phyloP scores from a whole-genome alignment of 202 grass and related monocot genomes.

The Elaeis oleifera region DNA sequence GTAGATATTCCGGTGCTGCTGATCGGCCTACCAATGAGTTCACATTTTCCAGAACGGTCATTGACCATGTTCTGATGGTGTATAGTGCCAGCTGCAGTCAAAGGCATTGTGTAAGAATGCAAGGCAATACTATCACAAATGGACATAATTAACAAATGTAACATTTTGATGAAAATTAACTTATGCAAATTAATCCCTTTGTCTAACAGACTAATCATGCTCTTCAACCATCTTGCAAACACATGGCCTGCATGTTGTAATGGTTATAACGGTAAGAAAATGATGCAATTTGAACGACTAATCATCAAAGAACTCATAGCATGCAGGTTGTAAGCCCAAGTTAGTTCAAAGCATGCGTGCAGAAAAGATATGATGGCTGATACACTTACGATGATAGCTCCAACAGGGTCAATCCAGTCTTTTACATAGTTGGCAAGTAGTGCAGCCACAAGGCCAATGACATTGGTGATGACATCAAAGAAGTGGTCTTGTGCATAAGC shows the following conservation, averaged over 20 bases:
- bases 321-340: too few relatives aligned
- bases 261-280: too few relatives aligned
- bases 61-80: conserved; percentile 91
- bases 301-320: too few relatives aligned
- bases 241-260: too few relatives aligned
- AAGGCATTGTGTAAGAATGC: not conserved
- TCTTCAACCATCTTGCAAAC: too few relatives aligned
- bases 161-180: too few relatives aligned
- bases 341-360: too few relatives aligned
- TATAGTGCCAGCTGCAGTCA: conserved; percentile 70
- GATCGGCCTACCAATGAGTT: conserved; percentile 92
- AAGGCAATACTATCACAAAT: not conserved
- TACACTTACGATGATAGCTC: conserved; percentile 81
- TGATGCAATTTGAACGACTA: too few relatives aligned
- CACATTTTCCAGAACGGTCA: conserved; percentile 91
- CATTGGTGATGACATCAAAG: conserved; percentile 90
- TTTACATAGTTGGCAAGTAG: conserved; percentile 71
- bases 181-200: too few relatives aligned
- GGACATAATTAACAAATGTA: not conserved
- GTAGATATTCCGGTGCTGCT: conserved; percentile 75
- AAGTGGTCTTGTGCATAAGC: conserved; percentile 97
- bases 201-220: too few relatives aligned
- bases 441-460: conserved; percentile 86
- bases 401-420: conserved; percentile 86
- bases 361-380: not conserved